These are phyloP conservation scores for Didymosphaeria variabile DNA, from an alignment of 2,329 filamentous ascomycete species.

Conservation along the genomic window DNA sequence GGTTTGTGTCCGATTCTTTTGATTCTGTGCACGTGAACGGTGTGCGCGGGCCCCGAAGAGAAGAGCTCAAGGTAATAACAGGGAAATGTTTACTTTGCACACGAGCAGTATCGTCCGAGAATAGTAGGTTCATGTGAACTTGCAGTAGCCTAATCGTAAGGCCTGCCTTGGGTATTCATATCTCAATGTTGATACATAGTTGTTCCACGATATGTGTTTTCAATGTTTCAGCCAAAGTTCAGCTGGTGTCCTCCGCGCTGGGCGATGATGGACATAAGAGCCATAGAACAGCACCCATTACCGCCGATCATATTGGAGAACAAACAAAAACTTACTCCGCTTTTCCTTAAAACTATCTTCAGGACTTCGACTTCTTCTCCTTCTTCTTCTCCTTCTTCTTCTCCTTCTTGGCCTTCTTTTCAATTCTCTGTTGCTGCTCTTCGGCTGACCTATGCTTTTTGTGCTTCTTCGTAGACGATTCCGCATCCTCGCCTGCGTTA, in stretches of 20 bases:
- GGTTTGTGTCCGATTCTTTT: not conserved
- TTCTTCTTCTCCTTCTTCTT: conserved; percentile 45
- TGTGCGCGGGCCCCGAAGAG: not conserved
- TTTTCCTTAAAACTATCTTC: conserved; percentile 13
- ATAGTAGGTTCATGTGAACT: not conserved
- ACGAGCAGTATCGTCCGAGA: not conserved
- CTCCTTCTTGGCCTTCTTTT: conserved; percentile 50
- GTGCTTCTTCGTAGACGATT: conserved; percentile 49
- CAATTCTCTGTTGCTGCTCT: conserved; percentile 48
- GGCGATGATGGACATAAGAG: not conserved
- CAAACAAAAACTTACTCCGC: not conserved
- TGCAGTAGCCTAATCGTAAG: not conserved
- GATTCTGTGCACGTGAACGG: not conserved
- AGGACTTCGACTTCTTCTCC: conserved; percentile 21
- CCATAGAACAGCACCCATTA: not conserved
- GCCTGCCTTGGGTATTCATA: not conserved
- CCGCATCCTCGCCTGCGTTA: conserved; percentile 35
- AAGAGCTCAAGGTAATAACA: not conserved
- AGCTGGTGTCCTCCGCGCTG: not conserved
- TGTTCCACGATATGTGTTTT: not conserved
- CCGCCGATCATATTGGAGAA: not conserved
- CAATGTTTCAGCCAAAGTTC: not conserved
- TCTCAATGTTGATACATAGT: not conserved
- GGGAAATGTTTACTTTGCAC: not conserved
- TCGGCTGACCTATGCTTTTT: conserved; percentile 49